Evolutionary conservation across 306 rosid species (phyloP).

Genomic region (Cercis canadensis): DNA sequence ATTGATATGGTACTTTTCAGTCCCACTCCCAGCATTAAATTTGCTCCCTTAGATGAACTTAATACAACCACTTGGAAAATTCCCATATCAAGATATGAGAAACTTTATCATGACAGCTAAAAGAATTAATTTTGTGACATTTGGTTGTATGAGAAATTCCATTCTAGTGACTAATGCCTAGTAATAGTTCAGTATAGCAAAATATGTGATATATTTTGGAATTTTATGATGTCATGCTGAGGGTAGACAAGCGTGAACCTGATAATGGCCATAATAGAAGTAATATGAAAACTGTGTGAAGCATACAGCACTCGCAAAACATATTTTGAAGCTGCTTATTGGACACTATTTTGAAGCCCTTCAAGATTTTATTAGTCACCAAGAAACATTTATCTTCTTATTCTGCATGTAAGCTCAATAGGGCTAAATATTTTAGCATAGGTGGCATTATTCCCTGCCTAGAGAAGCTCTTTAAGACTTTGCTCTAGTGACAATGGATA

Average conservation of each 20-base stretch:
- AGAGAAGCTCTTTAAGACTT: constrained; percentile 33
- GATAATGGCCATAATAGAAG: neutral
- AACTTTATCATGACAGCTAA: constrained; percentile 34
- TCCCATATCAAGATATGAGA: constrained; percentile 20
- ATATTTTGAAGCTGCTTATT: constrained; percentile 33
- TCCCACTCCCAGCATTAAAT: constrained; percentile 33
- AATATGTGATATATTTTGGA: constrained; percentile 8
- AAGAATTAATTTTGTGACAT: neutral
- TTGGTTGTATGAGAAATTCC: neutral
- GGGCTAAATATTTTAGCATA: neutral
- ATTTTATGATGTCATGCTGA: constrained; percentile 17
- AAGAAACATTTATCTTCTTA: constrained; percentile 1
- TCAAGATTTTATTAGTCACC: constrained; percentile 20
- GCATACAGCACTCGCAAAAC: neutral
- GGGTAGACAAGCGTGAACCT: neutral
- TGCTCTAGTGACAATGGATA: constrained; percentile 13
- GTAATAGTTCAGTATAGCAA: neutral
- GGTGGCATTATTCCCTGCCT: neutral
- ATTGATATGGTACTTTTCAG: constrained; percentile 46
- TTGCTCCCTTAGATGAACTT: constrained; percentile 56
- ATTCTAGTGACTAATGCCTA: neutral
- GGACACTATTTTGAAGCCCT: constrained; percentile 10
- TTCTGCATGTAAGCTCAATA: constrained; percentile 27
- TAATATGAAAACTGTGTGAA: neutral
- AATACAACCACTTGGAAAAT: constrained; percentile 49